Base-by-base conservation (phyloP, 23 red algal species). In the Gracilaria domingensis region DNA sequence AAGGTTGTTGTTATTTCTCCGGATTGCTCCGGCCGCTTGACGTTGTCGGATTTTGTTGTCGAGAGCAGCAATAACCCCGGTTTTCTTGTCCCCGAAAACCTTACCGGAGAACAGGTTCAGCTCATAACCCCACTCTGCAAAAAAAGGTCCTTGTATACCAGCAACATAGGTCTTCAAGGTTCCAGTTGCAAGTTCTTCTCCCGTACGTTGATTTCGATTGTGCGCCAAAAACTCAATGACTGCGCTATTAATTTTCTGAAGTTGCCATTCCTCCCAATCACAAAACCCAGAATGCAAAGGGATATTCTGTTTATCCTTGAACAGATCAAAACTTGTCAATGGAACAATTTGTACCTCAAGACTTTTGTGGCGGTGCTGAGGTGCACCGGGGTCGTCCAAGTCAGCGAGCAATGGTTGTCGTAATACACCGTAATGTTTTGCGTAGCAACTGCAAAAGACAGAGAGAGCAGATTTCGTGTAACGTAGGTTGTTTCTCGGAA, bases 31-130 rank as follows among this genome's bases (percentile, higher is more conserved):
- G 12, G 28, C 45, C 8, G 75, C 75, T 79, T 79, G 45, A 49
- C 42, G 42, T 21, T 79, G 30, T 12, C 50, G 3, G 4, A 79
- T 49, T 56, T 79, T 79, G 40, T 79, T 79, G 25, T 40, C 75
- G 2, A 79, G 21, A 49, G 50, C 75, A 29, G 50, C 4, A 12
- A 56, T 23, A 33, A 79, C 3, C 1, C 50, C 75, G 3, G 54
- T 56, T 7, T 25, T 26, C 50, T 50, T 56, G 20, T 50, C 75
- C 17, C 2, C 2, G 21, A 79, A 79, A 4, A 79, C 37, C 3
- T 8, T 37, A 79, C 50, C 45, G 8, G 2, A 12, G 75, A 79
- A 79, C 12, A 79, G 51, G 5, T 51, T 50, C 37, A 54, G 28
- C 4, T 79, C 35, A 5, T 11, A 79, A 56, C 75, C 50, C 75